Conservation (phyloP, 1,284 basidiomycete genomes). For the Pulveroboletus sp. region DNA sequence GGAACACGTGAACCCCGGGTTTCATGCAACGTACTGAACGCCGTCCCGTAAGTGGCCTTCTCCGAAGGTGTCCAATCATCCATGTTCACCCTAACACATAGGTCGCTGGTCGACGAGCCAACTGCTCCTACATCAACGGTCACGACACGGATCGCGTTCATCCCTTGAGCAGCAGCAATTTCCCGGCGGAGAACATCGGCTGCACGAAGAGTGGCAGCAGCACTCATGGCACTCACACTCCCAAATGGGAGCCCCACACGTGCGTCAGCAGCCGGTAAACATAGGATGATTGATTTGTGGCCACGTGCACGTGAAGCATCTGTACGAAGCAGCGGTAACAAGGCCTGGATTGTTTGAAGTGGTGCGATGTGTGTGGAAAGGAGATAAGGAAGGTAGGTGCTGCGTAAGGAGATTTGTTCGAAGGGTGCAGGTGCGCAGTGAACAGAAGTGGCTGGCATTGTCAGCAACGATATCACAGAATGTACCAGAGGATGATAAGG, state of each 20-base stretch:
- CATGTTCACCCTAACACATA: constrained; percentile 36
- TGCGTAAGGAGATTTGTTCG: constrained; percentile 66
- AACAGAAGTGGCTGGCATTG: constrained; percentile 44
- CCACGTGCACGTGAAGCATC: constrained; percentile 53
- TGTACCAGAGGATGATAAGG: constrained; percentile 66
- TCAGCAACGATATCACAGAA: constrained; percentile 70
- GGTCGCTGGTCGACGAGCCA: constrained; percentile 15
- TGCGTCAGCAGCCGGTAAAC: constrained; percentile 66
- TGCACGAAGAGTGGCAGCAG: constrained; percentile 66
- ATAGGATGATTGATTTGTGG: constrained; percentile 67
- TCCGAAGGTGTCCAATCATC: constrained; percentile 72
- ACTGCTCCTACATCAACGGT: constrained; percentile 46
- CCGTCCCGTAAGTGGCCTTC: constrained; percentile 65
- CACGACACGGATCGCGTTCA: constrained; percentile 67
- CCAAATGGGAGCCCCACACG: constrained; percentile 71
- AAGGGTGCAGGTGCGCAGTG: constrained; percentile 56
- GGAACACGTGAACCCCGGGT: constrained; percentile 49
- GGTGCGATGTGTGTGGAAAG: constrained; percentile 73
- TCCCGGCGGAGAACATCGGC: constrained; percentile 73
- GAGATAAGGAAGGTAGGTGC: constrained; percentile 67
- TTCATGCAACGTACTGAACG: constrained; percentile 56
- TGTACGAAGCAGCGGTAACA: constrained; percentile 72
- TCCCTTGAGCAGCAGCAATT: constrained; percentile 52
- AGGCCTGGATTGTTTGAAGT: constrained; percentile 69
- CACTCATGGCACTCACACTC: constrained; percentile 64